phyloP scores from a whole-genome alignment of 257 asterid species.

The Solanum sitiens region DNA sequence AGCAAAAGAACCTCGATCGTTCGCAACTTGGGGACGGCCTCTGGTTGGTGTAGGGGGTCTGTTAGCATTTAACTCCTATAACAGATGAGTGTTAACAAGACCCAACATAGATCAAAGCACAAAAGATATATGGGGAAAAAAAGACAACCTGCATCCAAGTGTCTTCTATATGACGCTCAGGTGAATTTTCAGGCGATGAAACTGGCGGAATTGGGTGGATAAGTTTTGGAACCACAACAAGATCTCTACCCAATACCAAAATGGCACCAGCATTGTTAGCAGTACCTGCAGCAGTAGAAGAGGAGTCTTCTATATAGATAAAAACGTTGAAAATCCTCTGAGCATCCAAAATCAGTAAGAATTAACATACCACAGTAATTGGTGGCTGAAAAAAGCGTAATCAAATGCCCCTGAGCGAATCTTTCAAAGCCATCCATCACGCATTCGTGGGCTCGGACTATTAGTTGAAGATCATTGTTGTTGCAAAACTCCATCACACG shows the following conservation, averaged over 20 bases:
- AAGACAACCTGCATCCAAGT: conserved; percentile 90
- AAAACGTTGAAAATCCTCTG: not conserved
- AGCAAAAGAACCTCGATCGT: conserved; percentile 90
- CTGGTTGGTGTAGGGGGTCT: conserved; percentile 92
- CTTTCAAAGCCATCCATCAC: conserved; percentile 99
- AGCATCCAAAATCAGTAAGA: not conserved
- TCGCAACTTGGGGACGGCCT: conserved; percentile 89
- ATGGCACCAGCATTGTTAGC: conserved; percentile 99
- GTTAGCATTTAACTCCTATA: conserved; percentile 92
- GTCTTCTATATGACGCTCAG: conserved; percentile 74
- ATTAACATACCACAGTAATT: conserved; percentile 90
- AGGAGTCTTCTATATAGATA: not conserved
- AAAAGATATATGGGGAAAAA: not conserved
- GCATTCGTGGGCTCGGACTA: conserved; percentile 96
- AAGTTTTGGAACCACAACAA: conserved; percentile 95
- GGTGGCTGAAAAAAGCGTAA: conserved; percentile 95
- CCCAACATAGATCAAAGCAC: not conserved
- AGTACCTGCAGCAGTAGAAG: conserved; percentile 42
- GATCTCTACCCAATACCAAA: conserved; percentile 94
- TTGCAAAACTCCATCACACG: conserved; percentile 98
- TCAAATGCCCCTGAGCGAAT: conserved; percentile 97
- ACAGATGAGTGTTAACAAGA: not conserved
- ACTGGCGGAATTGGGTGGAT: conserved; percentile 93
- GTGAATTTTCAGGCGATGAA: conserved; percentile 87
- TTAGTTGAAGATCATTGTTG: conserved; percentile 92